These are phyloP conservation scores for Lentinula boryana DNA, from an alignment of 768 basidiomycete genomes.

Conservation along the genomic window DNA sequence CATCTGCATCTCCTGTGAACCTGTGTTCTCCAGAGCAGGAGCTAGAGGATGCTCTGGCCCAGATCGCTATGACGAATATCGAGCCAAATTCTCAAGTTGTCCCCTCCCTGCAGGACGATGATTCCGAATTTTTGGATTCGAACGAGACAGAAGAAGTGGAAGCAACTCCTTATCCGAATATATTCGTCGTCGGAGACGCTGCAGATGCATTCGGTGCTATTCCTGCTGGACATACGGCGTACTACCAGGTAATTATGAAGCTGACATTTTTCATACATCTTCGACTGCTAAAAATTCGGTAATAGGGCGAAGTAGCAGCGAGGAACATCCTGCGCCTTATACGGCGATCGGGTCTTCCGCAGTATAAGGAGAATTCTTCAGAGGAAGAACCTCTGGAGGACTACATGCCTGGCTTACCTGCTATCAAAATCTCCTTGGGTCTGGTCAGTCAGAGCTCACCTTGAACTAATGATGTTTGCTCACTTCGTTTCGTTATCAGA, in stretches of 20 bases:
- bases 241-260: constrained; percentile 32
- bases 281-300: not conserved
- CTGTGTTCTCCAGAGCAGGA: not conserved
- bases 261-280: not conserved
- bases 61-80: not conserved
- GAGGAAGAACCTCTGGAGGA: constrained; percentile 28
- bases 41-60: not conserved
- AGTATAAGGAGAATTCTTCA: no score
- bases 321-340: constrained; percentile 48
- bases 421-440: constrained; percentile 60
- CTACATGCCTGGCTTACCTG: constrained; percentile 41
- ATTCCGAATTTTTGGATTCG: not conserved
- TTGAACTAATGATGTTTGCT: not conserved
- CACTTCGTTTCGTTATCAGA: constrained; percentile 18
- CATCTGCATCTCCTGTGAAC: not conserved
- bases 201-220: constrained; percentile 63
- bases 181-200: constrained; percentile 59
- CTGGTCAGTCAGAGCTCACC: constrained; percentile 28
- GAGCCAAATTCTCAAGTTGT: not conserved
- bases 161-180: constrained; percentile 38
- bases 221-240: constrained; percentile 53
- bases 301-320: constrained; percentile 43
- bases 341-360: constrained; percentile 14
- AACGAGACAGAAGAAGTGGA: constrained; percentile 1
- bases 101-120: not conserved